Evolutionary conservation across 2,329 filamentous ascomycete genomes (phyloP).

Genomic region (Escovopsis sp.): DNA sequence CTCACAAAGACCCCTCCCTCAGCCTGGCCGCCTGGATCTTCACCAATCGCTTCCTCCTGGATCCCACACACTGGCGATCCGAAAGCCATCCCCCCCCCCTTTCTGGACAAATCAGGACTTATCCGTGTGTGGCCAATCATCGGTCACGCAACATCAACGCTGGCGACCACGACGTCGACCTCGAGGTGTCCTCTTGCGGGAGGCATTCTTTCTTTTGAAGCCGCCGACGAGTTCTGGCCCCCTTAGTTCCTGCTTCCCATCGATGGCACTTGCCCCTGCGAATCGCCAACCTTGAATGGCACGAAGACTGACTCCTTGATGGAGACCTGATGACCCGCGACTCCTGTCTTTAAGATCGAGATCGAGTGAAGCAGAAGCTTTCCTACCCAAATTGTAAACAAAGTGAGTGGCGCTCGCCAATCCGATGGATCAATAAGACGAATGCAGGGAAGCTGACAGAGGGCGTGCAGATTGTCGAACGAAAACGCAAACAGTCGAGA

Average conservation of each 20-base stretch:
- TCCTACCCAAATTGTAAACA: neutral
- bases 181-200: slow-evolving; percentile 1
- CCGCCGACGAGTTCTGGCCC: slow-evolving; percentile 6
- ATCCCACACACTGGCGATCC: too few species aligned
- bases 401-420: too few species aligned
- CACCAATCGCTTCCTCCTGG: too few species aligned
- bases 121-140: neutral
- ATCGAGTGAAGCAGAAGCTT: neutral
- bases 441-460: neutral
- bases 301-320: neutral
- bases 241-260: slow-evolving; percentile 1
- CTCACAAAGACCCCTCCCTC: too few species aligned
- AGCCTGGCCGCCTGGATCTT: too few species aligned
- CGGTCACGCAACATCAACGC: slow-evolving; percentile 4
- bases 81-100: too few species aligned
- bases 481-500: neutral
- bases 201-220: slow-evolving; percentile 2
- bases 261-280: neutral
- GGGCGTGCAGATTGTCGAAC: neutral
- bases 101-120: too few species aligned
- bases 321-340: neutral
- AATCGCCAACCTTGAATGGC: neutral
- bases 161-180: slow-evolving; percentile 1
- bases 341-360: neutral
- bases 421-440: too few species aligned